Conservation (phyloP, 1,284 basidiomycete species). For the Hymenochaete sp. region DNA sequence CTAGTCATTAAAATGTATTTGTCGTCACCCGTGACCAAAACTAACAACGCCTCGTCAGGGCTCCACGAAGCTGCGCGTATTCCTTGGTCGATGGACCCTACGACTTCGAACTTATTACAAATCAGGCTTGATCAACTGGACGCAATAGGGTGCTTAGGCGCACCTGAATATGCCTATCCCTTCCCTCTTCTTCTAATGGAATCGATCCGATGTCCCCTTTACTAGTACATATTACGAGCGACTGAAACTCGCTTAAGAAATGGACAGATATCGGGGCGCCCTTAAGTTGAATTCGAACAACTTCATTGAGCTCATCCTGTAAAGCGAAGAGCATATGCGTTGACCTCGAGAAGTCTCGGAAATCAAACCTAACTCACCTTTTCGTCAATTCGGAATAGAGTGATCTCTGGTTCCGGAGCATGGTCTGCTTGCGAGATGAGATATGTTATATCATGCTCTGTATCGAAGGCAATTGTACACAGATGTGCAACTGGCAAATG, state of each 20-base stretch:
- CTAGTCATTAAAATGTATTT: constrained; percentile 86
- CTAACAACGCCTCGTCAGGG: constrained; percentile 51
- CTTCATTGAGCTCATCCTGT: neutral
- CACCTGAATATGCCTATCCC: too few relatives aligned
- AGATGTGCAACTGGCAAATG: constrained; percentile 28
- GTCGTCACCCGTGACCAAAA: constrained; percentile 49
- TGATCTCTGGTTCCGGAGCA: constrained; percentile 50
- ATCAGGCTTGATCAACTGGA: neutral
- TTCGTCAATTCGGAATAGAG: constrained; percentile 45
- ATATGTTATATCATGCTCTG: constrained; percentile 58
- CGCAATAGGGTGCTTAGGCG: constrained; percentile 1
- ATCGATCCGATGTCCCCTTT: constrained; percentile 15
- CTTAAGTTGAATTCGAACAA: constrained; percentile 10
- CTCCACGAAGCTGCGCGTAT: constrained; percentile 49
- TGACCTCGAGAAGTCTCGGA: too few relatives aligned
- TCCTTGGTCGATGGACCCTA: constrained; percentile 47
- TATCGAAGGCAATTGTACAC: constrained; percentile 50
- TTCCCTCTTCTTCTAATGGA: constrained; percentile 1
- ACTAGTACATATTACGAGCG: constrained; percentile 10
- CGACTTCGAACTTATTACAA: constrained; percentile 31
- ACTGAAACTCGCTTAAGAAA: constrained; percentile 14
- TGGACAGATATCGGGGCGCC: constrained; percentile 11
- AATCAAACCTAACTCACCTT: too few relatives aligned
- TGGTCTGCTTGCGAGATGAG: constrained; percentile 45
- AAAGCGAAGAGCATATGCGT: constrained; percentile 5